Conservation (phyloP, 2,329 filamentous ascomycete species). For the Lojkania enalia region DNA sequence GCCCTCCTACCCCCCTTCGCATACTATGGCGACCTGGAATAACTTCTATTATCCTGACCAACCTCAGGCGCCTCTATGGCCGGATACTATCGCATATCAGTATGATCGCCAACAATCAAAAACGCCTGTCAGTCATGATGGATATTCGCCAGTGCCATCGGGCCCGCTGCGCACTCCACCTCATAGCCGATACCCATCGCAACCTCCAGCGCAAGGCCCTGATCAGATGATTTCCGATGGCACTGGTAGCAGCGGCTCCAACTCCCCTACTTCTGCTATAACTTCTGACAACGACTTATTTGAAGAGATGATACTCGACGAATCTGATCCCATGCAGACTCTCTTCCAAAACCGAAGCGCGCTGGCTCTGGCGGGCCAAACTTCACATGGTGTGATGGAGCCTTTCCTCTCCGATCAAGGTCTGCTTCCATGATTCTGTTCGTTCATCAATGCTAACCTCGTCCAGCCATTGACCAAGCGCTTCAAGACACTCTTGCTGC, state of each 20-base stretch:
- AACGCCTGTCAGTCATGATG: conserved; percentile 41
- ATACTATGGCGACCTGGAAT: conserved; percentile 36
- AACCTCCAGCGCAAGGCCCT: conserved; percentile 30
- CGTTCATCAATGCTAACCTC: conserved; percentile 15
- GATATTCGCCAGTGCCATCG: conserved; percentile 27
- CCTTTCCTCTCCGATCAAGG: conserved; percentile 28
- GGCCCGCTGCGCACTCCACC: conserved; percentile 39
- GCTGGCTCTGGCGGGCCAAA: no score
- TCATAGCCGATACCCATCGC: conserved; percentile 37
- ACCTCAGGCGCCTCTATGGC: conserved; percentile 23
- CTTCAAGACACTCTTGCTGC: conserved; percentile 28
- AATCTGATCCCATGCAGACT: conserved; percentile 26
- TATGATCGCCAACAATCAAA: conserved; percentile 35
- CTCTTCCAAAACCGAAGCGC: conserved; percentile 25
- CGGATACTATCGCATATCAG: conserved; percentile 27
- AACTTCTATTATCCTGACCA: conserved; percentile 27
- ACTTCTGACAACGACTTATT: conserved; percentile 40
- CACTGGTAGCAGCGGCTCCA: conserved; percentile 31
- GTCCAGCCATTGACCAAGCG: conserved; percentile 13
- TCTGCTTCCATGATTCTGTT: conserved; percentile 11
- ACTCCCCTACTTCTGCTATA: conserved; percentile 40
- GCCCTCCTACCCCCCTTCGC: conserved; percentile 21
- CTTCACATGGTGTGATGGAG: no score
- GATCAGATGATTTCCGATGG: conserved; percentile 39
- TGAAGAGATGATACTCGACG: conserved; percentile 38